phyloP scores from a whole-genome alignment of 1,139 yeast species.

The Meyerozyma sp. region DNA sequence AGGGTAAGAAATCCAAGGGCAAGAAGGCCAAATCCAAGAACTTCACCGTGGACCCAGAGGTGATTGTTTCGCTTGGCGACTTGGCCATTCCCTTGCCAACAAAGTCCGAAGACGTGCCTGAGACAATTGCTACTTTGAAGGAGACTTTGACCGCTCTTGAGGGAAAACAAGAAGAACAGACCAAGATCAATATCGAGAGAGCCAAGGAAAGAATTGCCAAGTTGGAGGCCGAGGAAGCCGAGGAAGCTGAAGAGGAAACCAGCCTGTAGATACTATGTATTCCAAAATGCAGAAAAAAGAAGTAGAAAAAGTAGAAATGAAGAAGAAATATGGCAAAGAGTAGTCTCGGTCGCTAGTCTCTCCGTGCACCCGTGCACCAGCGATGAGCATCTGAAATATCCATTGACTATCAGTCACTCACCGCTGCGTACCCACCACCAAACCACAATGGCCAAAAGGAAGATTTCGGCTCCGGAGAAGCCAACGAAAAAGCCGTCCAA shows the following conservation, averaged over 20 bases:
- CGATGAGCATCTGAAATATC: slow-evolving; percentile 1
- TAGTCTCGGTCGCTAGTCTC: too few species aligned
- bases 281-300: not conserved
- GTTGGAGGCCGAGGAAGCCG: slow-evolving; percentile 42
- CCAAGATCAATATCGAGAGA: slow-evolving; percentile 66
- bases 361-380: not conserved
- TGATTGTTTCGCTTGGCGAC: slow-evolving; percentile 72
- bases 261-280: not conserved
- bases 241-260: slow-evolving; percentile 19
- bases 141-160: slow-evolving; percentile 67
- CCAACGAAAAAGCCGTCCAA: slow-evolving; percentile 32
- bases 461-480: slow-evolving; percentile 14
- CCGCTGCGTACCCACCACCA: not conserved
- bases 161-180: slow-evolving; percentile 76
- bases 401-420: not conserved
- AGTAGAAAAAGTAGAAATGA: not conserved
- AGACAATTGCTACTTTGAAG: slow-evolving; percentile 64
- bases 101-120: slow-evolving; percentile 65
- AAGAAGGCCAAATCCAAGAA: slow-evolving; percentile 38
- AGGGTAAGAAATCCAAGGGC: slow-evolving; percentile 46
- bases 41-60: slow-evolving; percentile 75
- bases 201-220: slow-evolving; percentile 75
- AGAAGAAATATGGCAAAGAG: too few species aligned
- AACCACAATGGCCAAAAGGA: slow-evolving; percentile 18
- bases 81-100: slow-evolving; percentile 79